These are phyloP conservation scores for Leishmania tarentolae DNA, from an alignment of 208 protist genomes.

Conservation along the genomic window DNA sequence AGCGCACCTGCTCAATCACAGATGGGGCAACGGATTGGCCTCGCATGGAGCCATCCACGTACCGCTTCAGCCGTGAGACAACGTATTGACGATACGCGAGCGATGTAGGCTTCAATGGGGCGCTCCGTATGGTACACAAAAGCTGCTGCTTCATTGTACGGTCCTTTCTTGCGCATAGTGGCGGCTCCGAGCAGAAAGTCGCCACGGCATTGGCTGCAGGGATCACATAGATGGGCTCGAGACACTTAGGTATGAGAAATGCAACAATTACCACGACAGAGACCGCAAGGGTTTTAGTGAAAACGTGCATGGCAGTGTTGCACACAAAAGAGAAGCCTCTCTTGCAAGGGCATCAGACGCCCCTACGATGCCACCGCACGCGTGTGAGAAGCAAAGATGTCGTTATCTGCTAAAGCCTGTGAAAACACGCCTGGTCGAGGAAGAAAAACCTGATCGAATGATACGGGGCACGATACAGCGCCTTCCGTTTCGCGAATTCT, in stretches of 20 bases:
- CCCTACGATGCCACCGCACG: neutral
- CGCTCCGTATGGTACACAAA: constrained; percentile 13
- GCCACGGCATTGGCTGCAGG: neutral
- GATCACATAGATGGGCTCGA: neutral
- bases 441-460: neutral
- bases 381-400: neutral
- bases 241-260: neutral
- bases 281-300: neutral
- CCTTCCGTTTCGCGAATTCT: neutral
- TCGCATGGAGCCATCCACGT: constrained; percentile 36
- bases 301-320: neutral
- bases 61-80: constrained; percentile 28
- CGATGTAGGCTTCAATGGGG: constrained; percentile 21
- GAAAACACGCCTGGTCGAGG: neutral
- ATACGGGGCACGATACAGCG: neutral
- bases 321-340: neutral
- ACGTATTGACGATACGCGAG: constrained; percentile 44
- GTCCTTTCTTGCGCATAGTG: constrained; percentile 32
- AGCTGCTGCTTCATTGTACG: constrained; percentile 21
- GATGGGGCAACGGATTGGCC: constrained; percentile 53
- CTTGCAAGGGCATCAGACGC: neutral
- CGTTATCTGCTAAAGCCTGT: neutral
- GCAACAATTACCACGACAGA: neutral
- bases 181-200: constrained; percentile 23
- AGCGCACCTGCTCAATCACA: constrained; percentile 38